Evolutionary conservation across 345 rosid species (phyloP), one percentile per base, ranked within the genome.

Genomic region (Dipteronia dyeriana): DNA sequence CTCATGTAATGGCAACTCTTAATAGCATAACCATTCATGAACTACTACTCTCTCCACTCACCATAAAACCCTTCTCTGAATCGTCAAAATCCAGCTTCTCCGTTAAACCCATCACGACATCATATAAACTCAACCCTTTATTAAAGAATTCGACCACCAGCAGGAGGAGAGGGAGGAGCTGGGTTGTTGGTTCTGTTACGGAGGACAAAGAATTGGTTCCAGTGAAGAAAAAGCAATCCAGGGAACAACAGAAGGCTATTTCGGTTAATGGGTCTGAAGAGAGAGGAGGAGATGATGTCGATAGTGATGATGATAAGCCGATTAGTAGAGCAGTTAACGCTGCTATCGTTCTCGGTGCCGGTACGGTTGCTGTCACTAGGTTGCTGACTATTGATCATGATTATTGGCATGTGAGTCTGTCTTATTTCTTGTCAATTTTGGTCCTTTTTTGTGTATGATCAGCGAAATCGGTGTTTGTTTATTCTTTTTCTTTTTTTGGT

Each of bases 351-450:
- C 91, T 95, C 73, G 95, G 93, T 4, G 85, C 84, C 68, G 98
- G 98, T 26, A 88, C 97, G 7, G 64, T 93, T 78, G 92, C 94
- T 2, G 91, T 95, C 47, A 82, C 94, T 67, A 93, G 75, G 88
- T 78, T 95, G 82, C 90, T 93, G 68, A 87, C 91, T 0, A 82
- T 95, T 70, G 98, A 95, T 84, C 94, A 87, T 84, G 98, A 95
- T 81, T 95, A 90, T 79, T 95, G 98, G 97, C 98, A 95, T 17
- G 98, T 95, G 88, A 91, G 94, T 90, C 71, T 56, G 31, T 49
- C 76, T 56, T 62, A 39, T 51, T 5, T 38, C 47, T 66, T n/a
- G 23, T 20, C 10, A 14, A 59, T 16, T 59, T 53, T 82, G 54
- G 25, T 65, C 34, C 68, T 16, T 34, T 13, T 68, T n/a, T 14